Base-by-base conservation (phyloP, 768 basidiomycete species). In the Rhodotorula graminis region DNA sequence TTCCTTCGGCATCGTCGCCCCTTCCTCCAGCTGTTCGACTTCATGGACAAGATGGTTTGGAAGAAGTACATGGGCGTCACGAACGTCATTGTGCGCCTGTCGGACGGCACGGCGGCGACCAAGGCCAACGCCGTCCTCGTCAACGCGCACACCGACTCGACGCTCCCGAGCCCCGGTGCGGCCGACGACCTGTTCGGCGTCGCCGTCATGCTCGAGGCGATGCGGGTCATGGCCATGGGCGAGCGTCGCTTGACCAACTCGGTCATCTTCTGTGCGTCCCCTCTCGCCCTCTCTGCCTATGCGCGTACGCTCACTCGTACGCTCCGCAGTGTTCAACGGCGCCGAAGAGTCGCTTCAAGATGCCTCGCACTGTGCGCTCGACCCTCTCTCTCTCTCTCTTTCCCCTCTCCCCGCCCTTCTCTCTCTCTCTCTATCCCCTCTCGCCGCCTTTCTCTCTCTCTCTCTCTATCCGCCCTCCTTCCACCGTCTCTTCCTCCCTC, bases 331-430 rank as follows among this genome's bases (percentile, higher is more conserved):
- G 72, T 96, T 95, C 83, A 97, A 97, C 76, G 86, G 95, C 72
- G 95, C 90, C 19, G 94, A 98, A 81, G 94, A 98, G 80, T 92
- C 90, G 2, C 82, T 98, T 44, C 95, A 97, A 80, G 95, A 97
- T 78, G 93, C 90, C 0, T 93, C 92, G 0, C 94, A 98, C 81
- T 83, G 59, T 60, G 16, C 16, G 59, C 50, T 63, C n/a, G 2
- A 37, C 33, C 19, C 40, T 11, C 40, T 44, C n/a, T 31, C 12
- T 14, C n/a, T n/a, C n/a, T n/a, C n/a, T n/a, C n/a, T n/a, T n/a
- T n/a, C n/a, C n/a, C n/a, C n/a, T n/a, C n/a, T n/a, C n/a, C n/a
- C n/a, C n/a, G n/a, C n/a, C n/a, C n/a, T n/a, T n/a, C n/a, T n/a
- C n/a, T n/a, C n/a, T n/a, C n/a, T n/a, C n/a, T n/a, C n/a, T n/a